Evolutionary conservation across 1,139 yeast genomes (phyloP).

Genomic region (Kluyveromyces marxianus): DNA sequence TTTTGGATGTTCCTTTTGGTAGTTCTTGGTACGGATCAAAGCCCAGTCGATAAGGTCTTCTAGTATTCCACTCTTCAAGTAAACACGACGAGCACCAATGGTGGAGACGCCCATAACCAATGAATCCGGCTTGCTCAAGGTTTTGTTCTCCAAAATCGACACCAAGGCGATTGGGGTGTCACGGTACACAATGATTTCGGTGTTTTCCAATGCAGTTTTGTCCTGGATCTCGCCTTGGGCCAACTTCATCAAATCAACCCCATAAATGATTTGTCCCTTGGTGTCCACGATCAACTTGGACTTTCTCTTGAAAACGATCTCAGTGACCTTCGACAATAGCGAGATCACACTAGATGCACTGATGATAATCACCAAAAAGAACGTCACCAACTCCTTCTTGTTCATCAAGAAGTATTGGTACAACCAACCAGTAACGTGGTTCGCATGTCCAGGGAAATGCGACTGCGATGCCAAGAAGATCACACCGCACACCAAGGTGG

Average conservation of each 20-base stretch:
- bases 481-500: conserved; percentile 25
- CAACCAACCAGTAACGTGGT: conserved; percentile 18
- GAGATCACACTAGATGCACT: conserved; percentile 25
- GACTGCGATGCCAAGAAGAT: conserved; percentile 20
- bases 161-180: conserved; percentile 60
- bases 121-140: conserved; percentile 30
- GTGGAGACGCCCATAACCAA: conserved; percentile 48
- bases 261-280: conserved; percentile 42
- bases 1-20: conserved; percentile 27
- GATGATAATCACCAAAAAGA: conserved; percentile 19
- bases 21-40: conserved; percentile 39
- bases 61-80: conserved; percentile 53
- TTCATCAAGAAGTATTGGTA: conserved; percentile 22
- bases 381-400: conserved; percentile 17
- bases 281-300: conserved; percentile 42
- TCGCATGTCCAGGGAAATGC: conserved; percentile 16
- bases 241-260: conserved; percentile 45
- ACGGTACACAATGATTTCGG: conserved; percentile 53
- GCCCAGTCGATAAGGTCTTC: conserved; percentile 58
- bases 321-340: conserved; percentile 31
- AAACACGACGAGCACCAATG: conserved; percentile 58
- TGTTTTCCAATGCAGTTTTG: conserved; percentile 34
- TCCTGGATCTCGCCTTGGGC: conserved; percentile 31
- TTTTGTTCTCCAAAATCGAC: conserved; percentile 33
- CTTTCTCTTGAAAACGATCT: conserved; percentile 35